Evolutionary conservation across 2,329 filamentous ascomycete genomes (phyloP).

Genomic region (Arthrinium puccinioides): DNA sequence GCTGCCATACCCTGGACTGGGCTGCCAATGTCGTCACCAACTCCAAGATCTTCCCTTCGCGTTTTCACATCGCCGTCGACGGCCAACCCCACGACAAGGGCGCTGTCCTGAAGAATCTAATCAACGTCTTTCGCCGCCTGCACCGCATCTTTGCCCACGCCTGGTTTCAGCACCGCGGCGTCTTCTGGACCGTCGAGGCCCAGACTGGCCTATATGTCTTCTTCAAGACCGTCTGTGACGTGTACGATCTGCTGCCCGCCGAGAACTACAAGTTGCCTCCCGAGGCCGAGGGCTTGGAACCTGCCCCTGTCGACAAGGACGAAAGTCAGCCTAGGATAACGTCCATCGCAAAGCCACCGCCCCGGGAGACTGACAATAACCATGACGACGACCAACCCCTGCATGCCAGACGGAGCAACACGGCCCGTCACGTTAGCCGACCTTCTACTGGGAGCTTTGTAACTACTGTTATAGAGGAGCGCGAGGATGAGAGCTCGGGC

Average conservation of each 20-base stretch:
- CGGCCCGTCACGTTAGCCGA: slow-evolving; percentile 74
- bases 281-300: slow-evolving; percentile 81
- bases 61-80: slow-evolving; percentile 50
- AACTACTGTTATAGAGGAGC: slow-evolving; percentile 73
- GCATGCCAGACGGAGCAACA: slow-evolving; percentile 58
- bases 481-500: slow-evolving; percentile 60
- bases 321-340: slow-evolving; percentile 27
- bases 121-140: slow-evolving; percentile 89
- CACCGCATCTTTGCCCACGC: slow-evolving; percentile 98
- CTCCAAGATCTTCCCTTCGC: slow-evolving; percentile 89
- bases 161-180: slow-evolving; percentile 93
- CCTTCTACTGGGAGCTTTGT: slow-evolving; percentile 74
- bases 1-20: slow-evolving; percentile 97
- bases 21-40: slow-evolving; percentile 91
- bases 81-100: slow-evolving; percentile 55
- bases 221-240: slow-evolving; percentile 95
- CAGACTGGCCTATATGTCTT: slow-evolving; percentile 91
- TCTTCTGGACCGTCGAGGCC: slow-evolving; percentile 90
- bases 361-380: slow-evolving; percentile 18
- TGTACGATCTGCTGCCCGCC: slow-evolving; percentile 79
- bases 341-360: slow-evolving; percentile 22
- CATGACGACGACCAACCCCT: slow-evolving; percentile 40
- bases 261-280: slow-evolving; percentile 95
- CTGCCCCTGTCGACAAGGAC: slow-evolving; percentile 33
- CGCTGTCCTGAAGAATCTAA: slow-evolving; percentile 70